Percentiles rank a stretch among this genome's conserved stretches.
phyloP scores from a whole-genome alignment of 2,329 filamentous ascomycete species.

The Aspergillus thermomutatus region DNA sequence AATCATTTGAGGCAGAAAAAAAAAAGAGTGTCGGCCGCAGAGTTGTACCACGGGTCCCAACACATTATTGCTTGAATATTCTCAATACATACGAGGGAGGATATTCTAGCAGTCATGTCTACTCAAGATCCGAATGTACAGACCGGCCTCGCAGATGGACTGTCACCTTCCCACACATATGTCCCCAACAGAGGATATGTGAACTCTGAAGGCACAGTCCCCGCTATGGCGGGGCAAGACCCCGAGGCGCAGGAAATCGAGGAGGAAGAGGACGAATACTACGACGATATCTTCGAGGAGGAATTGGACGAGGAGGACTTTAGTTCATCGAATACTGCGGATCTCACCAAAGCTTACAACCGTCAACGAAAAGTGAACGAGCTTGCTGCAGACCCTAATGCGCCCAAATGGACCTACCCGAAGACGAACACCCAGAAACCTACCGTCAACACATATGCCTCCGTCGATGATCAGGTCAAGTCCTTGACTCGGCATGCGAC shows the following conservation, averaged over 20 bases:
- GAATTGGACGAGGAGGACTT: constrained; percentile 55
- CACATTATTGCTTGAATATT: neutral
- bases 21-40: constrained; percentile 9
- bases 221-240: constrained; percentile 31
- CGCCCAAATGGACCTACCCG: constrained; percentile 57
- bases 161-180: constrained; percentile 47
- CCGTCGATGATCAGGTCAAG: constrained; percentile 82
- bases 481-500: constrained; percentile 79
- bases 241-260: constrained; percentile 37
- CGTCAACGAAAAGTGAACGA: constrained; percentile 70
- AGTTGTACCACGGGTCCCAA: neutral
- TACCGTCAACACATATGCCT: constrained; percentile 71
- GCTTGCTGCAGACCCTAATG: constrained; percentile 43
- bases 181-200: constrained; percentile 49
- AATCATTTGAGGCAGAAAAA: constrained; percentile 18
- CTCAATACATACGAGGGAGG: neutral
- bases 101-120: constrained; percentile 20
- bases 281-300: constrained; percentile 58
- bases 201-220: constrained; percentile 34
- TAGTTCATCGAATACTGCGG: constrained; percentile 55
- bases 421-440: constrained; percentile 77
- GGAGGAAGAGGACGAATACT: constrained; percentile 57
- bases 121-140: constrained; percentile 17
- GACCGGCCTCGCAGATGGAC: constrained; percentile 41
- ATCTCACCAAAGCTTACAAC: constrained; percentile 85